Evolutionary conservation across 257 asterid species (phyloP).

Genomic region (Fraxinus americana): DNA sequence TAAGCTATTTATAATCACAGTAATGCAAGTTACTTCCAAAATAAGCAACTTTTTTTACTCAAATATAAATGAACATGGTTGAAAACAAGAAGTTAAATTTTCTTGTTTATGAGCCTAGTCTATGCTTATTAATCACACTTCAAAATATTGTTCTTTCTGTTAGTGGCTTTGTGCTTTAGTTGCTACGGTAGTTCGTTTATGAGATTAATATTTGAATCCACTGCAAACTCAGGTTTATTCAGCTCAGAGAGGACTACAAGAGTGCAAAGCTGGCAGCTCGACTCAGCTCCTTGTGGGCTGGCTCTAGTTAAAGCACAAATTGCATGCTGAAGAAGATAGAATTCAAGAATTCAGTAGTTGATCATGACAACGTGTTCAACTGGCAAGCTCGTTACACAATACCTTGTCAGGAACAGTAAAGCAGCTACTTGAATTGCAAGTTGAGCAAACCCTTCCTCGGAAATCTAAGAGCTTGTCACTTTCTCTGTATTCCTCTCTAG

Average conservation of each 20-base stretch:
- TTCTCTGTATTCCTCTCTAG: background rate
- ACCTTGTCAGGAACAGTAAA: background rate
- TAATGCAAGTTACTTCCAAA: too few species aligned
- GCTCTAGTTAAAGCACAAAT: slow-evolving; percentile 12
- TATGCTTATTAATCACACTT: too few species aligned
- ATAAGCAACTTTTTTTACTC: too few species aligned
- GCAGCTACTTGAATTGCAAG: background rate
- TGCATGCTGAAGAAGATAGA: background rate
- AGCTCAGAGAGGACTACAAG: slow-evolving; percentile 30
- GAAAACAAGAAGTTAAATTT: too few species aligned
- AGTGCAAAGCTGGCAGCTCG: slow-evolving; percentile 29
- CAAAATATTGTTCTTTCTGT: too few species aligned
- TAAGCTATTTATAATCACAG: too few species aligned
- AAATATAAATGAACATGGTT: too few species aligned
- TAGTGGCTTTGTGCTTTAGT: too few species aligned
- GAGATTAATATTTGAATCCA: background rate
- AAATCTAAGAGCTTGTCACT: background rate
- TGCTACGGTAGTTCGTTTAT: too few species aligned
- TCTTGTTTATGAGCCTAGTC: too few species aligned
- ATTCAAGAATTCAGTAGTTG: background rate
- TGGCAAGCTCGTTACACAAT: background rate
- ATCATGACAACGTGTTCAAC: background rate
- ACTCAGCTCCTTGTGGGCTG: slow-evolving; percentile 23
- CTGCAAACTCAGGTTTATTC: slow-evolving; percentile 25
- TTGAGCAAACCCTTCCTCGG: background rate